A percentile compares a stretch with the other conserved stretches of the same genome.
Evolutionary conservation across 208 protist genomes (phyloP).

Genomic region (Entamoeba histolytica): DNA sequence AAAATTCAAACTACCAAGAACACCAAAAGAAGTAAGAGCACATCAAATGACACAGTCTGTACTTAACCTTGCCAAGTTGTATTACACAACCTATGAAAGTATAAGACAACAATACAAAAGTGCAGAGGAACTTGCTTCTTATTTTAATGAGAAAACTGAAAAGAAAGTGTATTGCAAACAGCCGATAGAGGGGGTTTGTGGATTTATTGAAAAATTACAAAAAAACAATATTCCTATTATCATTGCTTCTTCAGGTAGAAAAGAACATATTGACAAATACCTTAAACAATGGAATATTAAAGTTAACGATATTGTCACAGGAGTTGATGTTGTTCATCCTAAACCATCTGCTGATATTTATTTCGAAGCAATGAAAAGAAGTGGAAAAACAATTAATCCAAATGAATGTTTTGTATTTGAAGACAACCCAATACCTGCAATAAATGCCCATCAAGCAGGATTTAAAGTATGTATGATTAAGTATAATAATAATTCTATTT

Average conservation of each 20-base stretch:
- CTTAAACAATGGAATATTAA: background rate
- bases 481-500: background rate
- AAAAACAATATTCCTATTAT: background rate
- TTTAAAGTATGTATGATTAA: background rate
- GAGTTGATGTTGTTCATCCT: background rate
- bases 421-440: background rate
- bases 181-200: background rate
- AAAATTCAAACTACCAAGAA: background rate
- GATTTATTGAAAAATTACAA: background rate
- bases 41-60: background rate
- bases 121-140: background rate
- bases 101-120: background rate
- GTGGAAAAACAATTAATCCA: background rate
- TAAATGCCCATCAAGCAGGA: background rate
- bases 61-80: background rate
- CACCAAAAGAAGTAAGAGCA: background rate
- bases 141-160: background rate
- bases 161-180: background rate
- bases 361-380: background rate
- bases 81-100: background rate
- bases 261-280: background rate
- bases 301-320: background rate
- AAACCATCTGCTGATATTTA: background rate
- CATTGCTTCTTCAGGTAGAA: background rate
- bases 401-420: background rate